Evolutionary conservation across 106 monocot species (phyloP).

Genomic region (Ottelia alismoides): DNA sequence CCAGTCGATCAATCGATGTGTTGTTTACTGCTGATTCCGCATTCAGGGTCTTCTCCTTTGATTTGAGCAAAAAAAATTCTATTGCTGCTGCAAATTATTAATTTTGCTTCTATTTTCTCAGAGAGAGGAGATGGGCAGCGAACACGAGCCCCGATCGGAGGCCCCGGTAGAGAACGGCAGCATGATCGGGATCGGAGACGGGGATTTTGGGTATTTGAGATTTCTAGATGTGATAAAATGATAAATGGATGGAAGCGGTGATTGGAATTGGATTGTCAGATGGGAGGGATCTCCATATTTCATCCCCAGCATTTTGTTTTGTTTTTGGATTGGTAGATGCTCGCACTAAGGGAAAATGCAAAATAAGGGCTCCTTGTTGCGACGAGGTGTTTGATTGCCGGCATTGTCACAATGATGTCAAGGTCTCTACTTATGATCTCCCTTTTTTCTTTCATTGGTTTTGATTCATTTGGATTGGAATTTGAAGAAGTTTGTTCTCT

Average conservation of each 20-base stretch:
- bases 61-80: no score
- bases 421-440: conserved; percentile 20
- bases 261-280: background rate
- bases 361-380: conserved; percentile 78
- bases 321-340: conserved; percentile 25
- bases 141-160: background rate
- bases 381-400: conserved; percentile 69
- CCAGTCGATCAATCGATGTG: no score
- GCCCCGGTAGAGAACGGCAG: background rate
- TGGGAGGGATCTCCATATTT: background rate
- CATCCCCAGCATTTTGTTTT: background rate
- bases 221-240: background rate
- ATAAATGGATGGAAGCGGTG: background rate
- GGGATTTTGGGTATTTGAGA: background rate
- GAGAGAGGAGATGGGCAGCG: background rate
- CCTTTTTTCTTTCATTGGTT: background rate
- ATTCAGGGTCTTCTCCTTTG: no score
- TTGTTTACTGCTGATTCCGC: no score
- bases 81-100: no score
- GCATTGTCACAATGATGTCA: conserved; percentile 87
- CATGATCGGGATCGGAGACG: background rate
- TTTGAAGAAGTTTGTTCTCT: no score
- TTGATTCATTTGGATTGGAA: background rate
- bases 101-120: no score
- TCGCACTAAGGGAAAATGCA: conserved; percentile 74